Base-by-base conservation (phyloP, 371 early-diverging fungal species). In the Fennellomyces sp. region DNA sequence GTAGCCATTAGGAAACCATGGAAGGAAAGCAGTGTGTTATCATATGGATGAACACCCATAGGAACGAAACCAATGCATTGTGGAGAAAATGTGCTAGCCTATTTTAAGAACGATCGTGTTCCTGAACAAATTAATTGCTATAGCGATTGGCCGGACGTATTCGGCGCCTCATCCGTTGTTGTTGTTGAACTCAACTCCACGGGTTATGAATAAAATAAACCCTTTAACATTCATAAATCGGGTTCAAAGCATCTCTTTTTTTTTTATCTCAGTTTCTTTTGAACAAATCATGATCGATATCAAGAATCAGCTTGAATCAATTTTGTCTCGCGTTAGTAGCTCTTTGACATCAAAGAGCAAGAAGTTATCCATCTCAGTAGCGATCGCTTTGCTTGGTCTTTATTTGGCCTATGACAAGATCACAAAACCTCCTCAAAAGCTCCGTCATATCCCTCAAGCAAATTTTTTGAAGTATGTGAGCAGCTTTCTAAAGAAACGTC, bases 371-470 rank as follows among this genome's bases (percentile, higher is more conserved):
- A 35, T 53, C 23, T 23, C 47, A 17, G 23, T 47, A 0, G 61
- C 53, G 0, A 45, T 53, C 3, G 53, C 47, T 12, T 52, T 60
- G 36, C 28, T 50, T 25, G 35, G 41, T n/a, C 25, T 45, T 23
- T 60, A 53, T 47, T 19, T 45, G 2, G 35, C 38, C 7, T 53
- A 29, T 27, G 35, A 60, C 8, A 17, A 39, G 13, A 51, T 52
- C 26, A 28, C 54, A 13, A 39, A 38, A 29, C 64, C 64, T 27
- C 64, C 64, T 17, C 33, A 47, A 52, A 19, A 57, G 2, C 17
- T 64, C 42, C 64, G 64, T 15, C 58, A 64, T 26, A 35, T 64
- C 27, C 64, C 64, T 7, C 45, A 42, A 8, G 45, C 36, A 2
- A 21, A 23, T 13, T 23, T 53, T 15, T 42, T 60, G n/a, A 19